Evolutionary conservation across 768 basidiomycete species (phyloP).

Genomic region (Russula sp.): DNA sequence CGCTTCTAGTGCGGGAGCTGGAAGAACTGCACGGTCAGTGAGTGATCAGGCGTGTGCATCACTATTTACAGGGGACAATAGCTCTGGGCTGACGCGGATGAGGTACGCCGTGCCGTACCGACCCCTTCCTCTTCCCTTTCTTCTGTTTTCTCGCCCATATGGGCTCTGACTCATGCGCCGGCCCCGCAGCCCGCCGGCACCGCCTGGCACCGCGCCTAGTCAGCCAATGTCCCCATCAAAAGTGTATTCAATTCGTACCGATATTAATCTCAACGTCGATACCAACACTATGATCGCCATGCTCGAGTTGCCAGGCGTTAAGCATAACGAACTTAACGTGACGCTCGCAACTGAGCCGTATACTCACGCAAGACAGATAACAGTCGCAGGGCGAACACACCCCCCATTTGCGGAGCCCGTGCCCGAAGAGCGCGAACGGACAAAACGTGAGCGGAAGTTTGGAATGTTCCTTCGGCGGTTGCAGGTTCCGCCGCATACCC

Average conservation of each 20-base stretch:
- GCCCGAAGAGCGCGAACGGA: conserved; percentile 24
- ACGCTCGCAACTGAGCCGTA: conserved; percentile 53
- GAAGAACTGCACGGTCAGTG: conserved; percentile 8
- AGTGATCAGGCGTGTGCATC: conserved; percentile 18
- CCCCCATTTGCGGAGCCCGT: conserved; percentile 36
- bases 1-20: not conserved
- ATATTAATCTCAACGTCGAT: conserved; percentile 51
- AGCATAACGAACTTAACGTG: conserved; percentile 50
- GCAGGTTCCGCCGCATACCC: conserved; percentile 49
- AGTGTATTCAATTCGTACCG: conserved; percentile 48
- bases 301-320: conserved; percentile 67
- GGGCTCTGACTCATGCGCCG: conserved; percentile 9
- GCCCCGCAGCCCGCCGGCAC: conserved; percentile 14
- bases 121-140: not conserved
- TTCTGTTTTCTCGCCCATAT: not conserved
- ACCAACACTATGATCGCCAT: conserved; percentile 49
- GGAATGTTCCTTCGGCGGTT: conserved; percentile 46
- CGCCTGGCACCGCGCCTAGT: conserved; percentile 4
- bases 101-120: conserved; percentile 17
- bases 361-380: conserved; percentile 58
- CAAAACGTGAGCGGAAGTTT: conserved; percentile 50
- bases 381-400: conserved; percentile 43
- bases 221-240: conserved; percentile 6
- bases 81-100: conserved; percentile 20
- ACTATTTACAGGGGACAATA: conserved; percentile 9